Evolutionary conservation across 2,329 filamentous ascomycete genomes (phyloP).

Genomic region (Didymella keratinophila): DNA sequence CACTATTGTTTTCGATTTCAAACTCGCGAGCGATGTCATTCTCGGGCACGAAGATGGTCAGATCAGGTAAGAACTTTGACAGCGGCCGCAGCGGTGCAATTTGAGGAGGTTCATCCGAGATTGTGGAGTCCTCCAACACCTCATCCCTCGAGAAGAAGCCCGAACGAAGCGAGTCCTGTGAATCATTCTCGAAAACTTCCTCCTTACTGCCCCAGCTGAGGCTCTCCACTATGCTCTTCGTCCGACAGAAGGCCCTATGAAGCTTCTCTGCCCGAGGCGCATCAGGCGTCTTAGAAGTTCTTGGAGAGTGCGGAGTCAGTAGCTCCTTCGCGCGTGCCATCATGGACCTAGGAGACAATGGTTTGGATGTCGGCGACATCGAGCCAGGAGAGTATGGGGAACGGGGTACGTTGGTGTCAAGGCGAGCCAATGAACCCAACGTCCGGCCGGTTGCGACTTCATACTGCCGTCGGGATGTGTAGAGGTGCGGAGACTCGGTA

Average conservation of each 20-base stretch:
- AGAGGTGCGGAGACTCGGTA: not conserved
- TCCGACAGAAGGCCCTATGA: not conserved
- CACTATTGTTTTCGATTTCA: not conserved
- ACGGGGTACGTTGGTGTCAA: not conserved
- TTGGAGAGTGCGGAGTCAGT: not conserved
- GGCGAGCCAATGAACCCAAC: constrained; percentile 1
- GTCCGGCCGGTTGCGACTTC: constrained; percentile 4
- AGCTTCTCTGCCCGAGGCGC: not conserved
- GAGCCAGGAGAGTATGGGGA: not conserved
- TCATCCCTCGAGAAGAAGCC: not conserved
- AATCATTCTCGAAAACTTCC: not conserved
- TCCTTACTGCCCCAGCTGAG: not conserved
- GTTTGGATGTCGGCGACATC: not conserved
- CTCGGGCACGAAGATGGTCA: not conserved
- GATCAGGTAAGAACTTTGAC: constrained; percentile 5
- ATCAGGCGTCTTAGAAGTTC: not conserved
- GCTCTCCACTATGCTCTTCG: not conserved
- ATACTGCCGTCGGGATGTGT: not conserved
- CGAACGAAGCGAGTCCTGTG: not conserved
- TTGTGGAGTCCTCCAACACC: not conserved
- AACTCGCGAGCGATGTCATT: not conserved
- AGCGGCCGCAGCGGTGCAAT: not conserved
- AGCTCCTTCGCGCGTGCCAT: not conserved
- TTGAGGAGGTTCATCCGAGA: not conserved
- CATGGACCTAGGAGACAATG: not conserved